Conservation (phyloP, 164 flowering plant genomes). For the Buxus sempervirens region DNA sequence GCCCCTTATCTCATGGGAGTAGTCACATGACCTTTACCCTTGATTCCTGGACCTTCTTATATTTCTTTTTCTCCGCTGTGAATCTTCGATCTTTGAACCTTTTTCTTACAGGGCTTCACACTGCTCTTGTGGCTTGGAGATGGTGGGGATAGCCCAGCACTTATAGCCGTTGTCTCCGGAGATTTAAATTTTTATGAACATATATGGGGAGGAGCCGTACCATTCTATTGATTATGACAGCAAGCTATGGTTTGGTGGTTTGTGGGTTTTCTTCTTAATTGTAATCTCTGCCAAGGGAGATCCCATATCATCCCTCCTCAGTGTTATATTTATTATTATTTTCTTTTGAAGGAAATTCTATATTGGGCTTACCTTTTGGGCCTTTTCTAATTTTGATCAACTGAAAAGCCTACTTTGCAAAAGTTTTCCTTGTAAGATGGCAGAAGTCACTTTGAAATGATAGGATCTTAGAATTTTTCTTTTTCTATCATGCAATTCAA, state of each 20-base stretch:
- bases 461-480: too few relatives aligned
- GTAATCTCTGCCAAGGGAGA: not conserved
- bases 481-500: too few relatives aligned
- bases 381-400: too few relatives aligned
- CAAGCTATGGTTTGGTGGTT: conserved; percentile 1
- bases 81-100: conserved; percentile 38
- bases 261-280: not conserved
- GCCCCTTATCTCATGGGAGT: conserved; percentile 32
- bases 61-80: conserved; percentile 21
- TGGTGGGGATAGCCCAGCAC: conserved; percentile 35
- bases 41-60: conserved; percentile 70
- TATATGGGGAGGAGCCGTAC: not conserved
- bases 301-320: not conserved
- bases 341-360: too few relatives aligned
- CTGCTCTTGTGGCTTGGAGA: conserved; percentile 13
- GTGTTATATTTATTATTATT: not conserved
- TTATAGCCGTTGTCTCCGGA: conserved; percentile 65
- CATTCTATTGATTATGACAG: conserved; percentile 4
- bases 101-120: not conserved
- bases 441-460: too few relatives aligned
- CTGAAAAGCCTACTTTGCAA: too few relatives aligned
- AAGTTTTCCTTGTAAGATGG: too few relatives aligned
- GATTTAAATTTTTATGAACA: conserved; percentile 17
- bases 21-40: conserved; percentile 61
- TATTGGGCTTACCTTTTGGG: too few relatives aligned